Percentiles rank a stretch among this genome's conserved stretches.
These are phyloP conservation scores for Podospora comata DNA, from an alignment of 495 filamentous ascomycete species.

Conservation along the genomic window DNA sequence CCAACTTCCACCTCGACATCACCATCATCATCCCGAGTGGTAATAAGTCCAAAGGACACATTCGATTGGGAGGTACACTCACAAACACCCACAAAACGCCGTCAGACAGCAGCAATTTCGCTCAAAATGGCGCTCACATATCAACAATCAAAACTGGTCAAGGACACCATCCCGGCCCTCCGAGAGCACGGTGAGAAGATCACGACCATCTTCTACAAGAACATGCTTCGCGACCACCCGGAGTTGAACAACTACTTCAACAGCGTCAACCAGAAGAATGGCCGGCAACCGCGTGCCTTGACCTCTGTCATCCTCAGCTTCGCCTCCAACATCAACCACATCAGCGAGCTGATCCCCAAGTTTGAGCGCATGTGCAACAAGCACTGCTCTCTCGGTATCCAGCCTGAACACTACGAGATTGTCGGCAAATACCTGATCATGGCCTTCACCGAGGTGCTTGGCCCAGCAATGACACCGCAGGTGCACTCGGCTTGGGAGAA, in stretches of 20 bases:
- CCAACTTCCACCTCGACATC: background rate
- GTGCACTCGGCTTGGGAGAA: conserved; percentile 63
- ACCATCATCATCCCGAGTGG: background rate
- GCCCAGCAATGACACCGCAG: conserved; percentile 61
- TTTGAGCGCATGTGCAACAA: conserved; percentile 71
- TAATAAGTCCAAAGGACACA: background rate
- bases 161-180: conserved; percentile 49
- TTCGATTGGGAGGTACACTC: background rate
- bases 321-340: conserved; percentile 66
- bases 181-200: conserved; percentile 63
- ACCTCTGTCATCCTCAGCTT: conserved; percentile 65
- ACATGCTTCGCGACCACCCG: conserved; percentile 62
- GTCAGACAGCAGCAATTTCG: background rate
- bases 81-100: background rate
- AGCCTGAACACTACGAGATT: conserved; percentile 65
- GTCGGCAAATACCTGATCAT: conserved; percentile 65
- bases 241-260: conserved; percentile 68
- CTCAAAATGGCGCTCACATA: conserved; percentile 42
- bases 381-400: conserved; percentile 67
- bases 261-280: conserved; percentile 63
- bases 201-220: conserved; percentile 64
- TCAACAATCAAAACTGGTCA: conserved; percentile 42
- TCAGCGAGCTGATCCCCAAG: conserved; percentile 59
- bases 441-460: conserved; percentile 65
- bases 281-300: conserved; percentile 63